Evolutionary conservation across 345 rosid genomes (phyloP).

Genomic region (Garcia nutans): DNA sequence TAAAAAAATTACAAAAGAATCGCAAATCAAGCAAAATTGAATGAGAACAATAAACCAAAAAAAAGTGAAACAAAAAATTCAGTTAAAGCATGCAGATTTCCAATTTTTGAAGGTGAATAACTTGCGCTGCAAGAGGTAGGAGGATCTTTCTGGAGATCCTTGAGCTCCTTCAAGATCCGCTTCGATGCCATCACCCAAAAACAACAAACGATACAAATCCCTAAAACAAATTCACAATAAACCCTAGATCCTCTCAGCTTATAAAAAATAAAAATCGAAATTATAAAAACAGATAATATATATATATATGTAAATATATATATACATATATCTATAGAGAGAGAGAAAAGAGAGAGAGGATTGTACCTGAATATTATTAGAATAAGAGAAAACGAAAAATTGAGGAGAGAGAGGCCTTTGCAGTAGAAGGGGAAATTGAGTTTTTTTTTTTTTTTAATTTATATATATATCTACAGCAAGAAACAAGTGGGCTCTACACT

Average conservation of each 20-base stretch:
- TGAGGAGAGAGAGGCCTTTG: not conserved
- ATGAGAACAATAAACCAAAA: not conserved
- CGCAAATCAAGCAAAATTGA: not conserved
- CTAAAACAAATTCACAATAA: conserved; percentile 19
- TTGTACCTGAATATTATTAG: conserved; percentile 8
- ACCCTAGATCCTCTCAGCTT: conserved; percentile 34
- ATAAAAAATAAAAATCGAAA: not conserved
- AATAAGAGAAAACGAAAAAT: conserved; percentile 5
- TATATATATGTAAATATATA: no score
- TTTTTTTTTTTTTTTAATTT: no score
- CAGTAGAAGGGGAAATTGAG: not conserved
- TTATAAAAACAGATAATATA: no score
- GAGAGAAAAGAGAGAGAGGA: not conserved
- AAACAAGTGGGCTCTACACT: conserved; percentile 1
- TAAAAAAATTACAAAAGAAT: not conserved
- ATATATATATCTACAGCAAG: not conserved
- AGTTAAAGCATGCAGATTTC: conserved; percentile 11
- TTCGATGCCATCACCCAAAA: conserved; percentile 64
- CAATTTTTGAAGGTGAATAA: conserved; percentile 17
- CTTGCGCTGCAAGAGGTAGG: conserved; percentile 89
- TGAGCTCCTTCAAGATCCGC: conserved; percentile 87
- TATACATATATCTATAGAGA: not conserved
- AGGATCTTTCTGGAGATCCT: conserved; percentile 88
- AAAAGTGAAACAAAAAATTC: not conserved
- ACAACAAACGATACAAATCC: conserved; percentile 7